Evolutionary conservation across 768 basidiomycete species (phyloP).

Genomic region (Boletellus emodensis): DNA sequence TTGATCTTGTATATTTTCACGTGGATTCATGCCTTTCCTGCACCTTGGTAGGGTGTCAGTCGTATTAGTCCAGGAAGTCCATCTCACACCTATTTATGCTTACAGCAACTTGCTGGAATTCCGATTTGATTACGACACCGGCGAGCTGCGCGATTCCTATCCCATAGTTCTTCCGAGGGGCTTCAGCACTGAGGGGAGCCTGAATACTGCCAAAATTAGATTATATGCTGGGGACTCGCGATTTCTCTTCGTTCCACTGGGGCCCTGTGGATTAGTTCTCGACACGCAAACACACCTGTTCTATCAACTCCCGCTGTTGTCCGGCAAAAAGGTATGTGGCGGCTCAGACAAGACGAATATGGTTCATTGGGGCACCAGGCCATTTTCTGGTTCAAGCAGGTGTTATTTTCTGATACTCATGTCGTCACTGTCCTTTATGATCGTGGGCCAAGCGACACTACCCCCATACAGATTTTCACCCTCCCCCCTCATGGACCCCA

Average conservation of each 20-base stretch:
- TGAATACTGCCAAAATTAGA: accelerated
- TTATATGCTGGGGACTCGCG: neutral
- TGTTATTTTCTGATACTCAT: neutral
- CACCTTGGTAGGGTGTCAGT: neutral
- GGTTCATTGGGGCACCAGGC: too few relatives aligned
- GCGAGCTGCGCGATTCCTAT: neutral
- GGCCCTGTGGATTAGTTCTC: neutral
- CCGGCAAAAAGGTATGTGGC: neutral
- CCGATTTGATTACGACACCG: neutral
- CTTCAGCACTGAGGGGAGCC: too few relatives aligned
- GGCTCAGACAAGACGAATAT: neutral
- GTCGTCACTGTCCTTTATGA: neutral
- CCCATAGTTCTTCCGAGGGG: neutral
- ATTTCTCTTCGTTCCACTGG: neutral
- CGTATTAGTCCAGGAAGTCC: too few relatives aligned
- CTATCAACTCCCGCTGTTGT: neutral
- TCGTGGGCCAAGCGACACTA: too few relatives aligned
- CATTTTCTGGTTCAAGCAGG: neutral
- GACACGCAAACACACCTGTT: constrained; percentile 1
- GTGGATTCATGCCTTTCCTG: accelerated
- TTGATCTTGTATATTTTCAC: neutral
- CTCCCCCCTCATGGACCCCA: neutral
- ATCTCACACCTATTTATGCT: neutral
- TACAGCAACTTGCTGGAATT: constrained; percentile 1
- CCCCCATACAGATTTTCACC: neutral